Base-by-base conservation (phyloP, 176 grass and related monocot genomes). In the Bolboschoenus planiculmis region DNA sequence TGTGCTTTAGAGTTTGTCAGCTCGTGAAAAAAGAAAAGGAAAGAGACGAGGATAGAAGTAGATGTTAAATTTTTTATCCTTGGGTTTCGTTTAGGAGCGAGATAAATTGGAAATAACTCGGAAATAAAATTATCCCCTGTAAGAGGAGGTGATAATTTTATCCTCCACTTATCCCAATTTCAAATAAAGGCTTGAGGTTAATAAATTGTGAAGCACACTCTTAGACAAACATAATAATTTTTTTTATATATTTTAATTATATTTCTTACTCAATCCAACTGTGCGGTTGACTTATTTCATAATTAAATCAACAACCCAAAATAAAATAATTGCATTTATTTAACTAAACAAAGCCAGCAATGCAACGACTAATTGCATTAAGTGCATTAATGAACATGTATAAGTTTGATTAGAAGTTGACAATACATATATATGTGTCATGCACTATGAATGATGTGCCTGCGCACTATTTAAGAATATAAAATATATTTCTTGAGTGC, bases 371-470 rank as follows among this genome's bases (percentile, higher is more conserved):
- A 30, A 74, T 74, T 74, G 24, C 20, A 47, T 73, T 48, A 26
- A 35, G 14, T 64, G 61, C 42, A 74, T 14, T 74, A 74, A 74
- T 46, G 23, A 74, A 29, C 40, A 74, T 48, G 20, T 21, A 24
- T 26, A 48, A 3, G 23, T 74, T 74, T 44, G 21, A 47, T 74
- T 26, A 47, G 4, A 4, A 74, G 21, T 48, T 47, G 70, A 21
- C 48, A 67, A 47, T 47, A n/a, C n/a, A n/a, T n/a, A n/a, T n/a
- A n/a, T n/a, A 47, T 47, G 70, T 74, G 70, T 47, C 70, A 74
- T 74, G 42, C 42, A 74, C 70, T 74, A 48, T 74, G 10, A 40
- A 74, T 74, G 70, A 74, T 48, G 70, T 74, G 40, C 70, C 10
- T 15, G 42, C 70, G 29, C 42, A 74, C 23, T 26, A 74, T 74